Evolutionary conservation across 805 yeast genomes (phyloP).

Genomic region (Lipomyces sp.): DNA sequence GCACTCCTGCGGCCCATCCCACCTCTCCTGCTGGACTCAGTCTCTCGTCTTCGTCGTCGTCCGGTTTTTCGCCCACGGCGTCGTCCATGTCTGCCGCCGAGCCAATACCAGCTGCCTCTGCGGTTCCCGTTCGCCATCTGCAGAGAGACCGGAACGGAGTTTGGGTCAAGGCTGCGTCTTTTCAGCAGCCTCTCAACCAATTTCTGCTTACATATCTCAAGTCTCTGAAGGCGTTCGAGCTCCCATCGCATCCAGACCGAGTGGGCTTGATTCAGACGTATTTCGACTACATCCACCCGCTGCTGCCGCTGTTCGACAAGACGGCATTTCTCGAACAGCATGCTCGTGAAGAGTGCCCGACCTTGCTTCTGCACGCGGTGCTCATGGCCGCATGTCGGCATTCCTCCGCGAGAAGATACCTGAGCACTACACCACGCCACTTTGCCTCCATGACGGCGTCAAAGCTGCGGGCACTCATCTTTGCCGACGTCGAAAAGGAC

Average conservation of each 20-base stretch:
- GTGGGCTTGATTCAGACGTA: constrained; percentile 42
- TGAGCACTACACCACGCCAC: constrained; percentile 35
- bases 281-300: constrained; percentile 42
- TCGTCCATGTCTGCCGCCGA: not conserved
- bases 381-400: constrained; percentile 45
- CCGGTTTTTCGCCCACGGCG: not conserved
- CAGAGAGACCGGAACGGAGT: constrained; percentile 34
- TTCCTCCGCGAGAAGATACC: constrained; percentile 36
- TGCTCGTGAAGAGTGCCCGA: constrained; percentile 40
- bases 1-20: constrained; percentile 14
- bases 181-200: constrained; percentile 35
- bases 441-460: constrained; percentile 37
- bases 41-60: not conserved
- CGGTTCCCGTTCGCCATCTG: constrained; percentile 15
- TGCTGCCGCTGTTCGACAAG: constrained; percentile 45
- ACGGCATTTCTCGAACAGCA: constrained; percentile 41
- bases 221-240: constrained; percentile 42
- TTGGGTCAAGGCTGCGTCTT: constrained; percentile 38
- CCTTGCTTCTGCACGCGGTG: constrained; percentile 44
- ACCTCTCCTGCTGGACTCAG: not conserved
- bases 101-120: constrained; percentile 15
- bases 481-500: constrained; percentile 43
- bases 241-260: constrained; percentile 37
- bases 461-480: constrained; percentile 41
- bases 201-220: constrained; percentile 38